Base-by-base conservation (phyloP, 2,329 filamentous ascomycete species). In the Claviceps sp. region DNA sequence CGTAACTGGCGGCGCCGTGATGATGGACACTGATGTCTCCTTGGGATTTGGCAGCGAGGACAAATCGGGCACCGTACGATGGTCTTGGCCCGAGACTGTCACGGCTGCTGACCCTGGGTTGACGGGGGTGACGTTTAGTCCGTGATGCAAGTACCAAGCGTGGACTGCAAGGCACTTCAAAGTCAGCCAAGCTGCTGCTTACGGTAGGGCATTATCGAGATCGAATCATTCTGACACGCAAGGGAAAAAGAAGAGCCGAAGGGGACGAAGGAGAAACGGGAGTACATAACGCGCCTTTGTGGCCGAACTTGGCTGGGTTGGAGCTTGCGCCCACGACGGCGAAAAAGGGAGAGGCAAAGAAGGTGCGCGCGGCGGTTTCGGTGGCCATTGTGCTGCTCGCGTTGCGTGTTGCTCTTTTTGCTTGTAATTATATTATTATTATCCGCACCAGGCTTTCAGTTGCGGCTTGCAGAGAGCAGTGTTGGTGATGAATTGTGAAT, bases 301-400 rank as follows among this genome's bases (percentile, higher is more conserved):
- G 85, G 24, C 93, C 91, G 63, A 86, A 96, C 67, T 95, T 96
- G 64, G 75, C 72, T 42, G 85, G 75, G 69, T 95, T 88, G 50
- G 86, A 86, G 65, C 85, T 91, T 40, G 91, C 91, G 61, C 91
- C 91, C 20, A 90, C 88, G 30, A 96, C 91, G 54, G 91, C 90
- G 66, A 91, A 95, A 58, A 78, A 75, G 26, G 84, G 79, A 7
- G 84, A 85, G 3, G 80, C 76, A 72, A 96, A 95, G 76, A 96
- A 96, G 13, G 76, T 75, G 56, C 81, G 82, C 46, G 88, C 82
- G 46, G 85, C 79, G 47, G 81, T 75, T 64, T 89, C 83, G 72
- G 86, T 86, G 22, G 76, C 68, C 77, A 81, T 81, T 24, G 30
- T 37, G 38, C 13, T 18, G 40, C 40, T 11, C 4, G 26, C 26